These are phyloP conservation scores for Ogataea wickerhamii DNA, from an alignment of 805 yeast genomes.

Conservation along the genomic window DNA sequence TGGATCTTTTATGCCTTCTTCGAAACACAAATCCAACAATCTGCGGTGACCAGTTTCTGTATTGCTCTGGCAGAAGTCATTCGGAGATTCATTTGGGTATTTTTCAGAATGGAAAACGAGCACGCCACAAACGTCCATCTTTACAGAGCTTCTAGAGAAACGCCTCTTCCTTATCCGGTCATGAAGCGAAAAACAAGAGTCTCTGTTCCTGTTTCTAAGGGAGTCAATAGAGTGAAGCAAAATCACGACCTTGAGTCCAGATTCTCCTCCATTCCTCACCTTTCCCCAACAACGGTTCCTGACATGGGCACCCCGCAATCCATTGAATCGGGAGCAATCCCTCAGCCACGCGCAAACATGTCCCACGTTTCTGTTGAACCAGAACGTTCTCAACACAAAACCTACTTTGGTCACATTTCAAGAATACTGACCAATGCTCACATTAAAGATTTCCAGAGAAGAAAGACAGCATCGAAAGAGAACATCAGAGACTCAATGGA, in stretches of 20 bases:
- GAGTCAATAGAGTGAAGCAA: not conserved
- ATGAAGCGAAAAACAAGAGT: conserved; percentile 16
- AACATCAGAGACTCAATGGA: conserved; percentile 27
- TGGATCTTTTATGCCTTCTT: conserved; percentile 90
- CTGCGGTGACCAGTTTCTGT: conserved; percentile 79
- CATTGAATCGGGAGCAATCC: not conserved
- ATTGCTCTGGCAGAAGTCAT: conserved; percentile 79
- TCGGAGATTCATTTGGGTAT: conserved; percentile 85
- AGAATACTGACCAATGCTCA: conserved; percentile 70
- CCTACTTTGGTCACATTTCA: conserved; percentile 42
- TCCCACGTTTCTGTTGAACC: not conserved
- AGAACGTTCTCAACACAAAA: conserved; percentile 2
- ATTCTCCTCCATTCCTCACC: not conserved
- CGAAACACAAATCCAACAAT: conserved; percentile 73
- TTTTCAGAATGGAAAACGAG: conserved; percentile 93
- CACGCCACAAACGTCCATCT: conserved; percentile 86
- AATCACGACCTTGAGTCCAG: not conserved
- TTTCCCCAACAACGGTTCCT: not conserved
- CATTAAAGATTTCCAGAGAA: conserved; percentile 79
- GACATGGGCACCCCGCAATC: not conserved
- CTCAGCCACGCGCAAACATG: not conserved
- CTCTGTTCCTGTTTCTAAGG: not conserved
- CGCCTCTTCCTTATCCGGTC: conserved; percentile 75
- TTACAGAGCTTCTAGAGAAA: conserved; percentile 83
- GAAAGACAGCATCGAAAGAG: conserved; percentile 34